Evolutionary conservation across 345 rosid species (phyloP), one percentile per base, ranked within the genome.

Genomic region (Eucalyptus pauciflora): DNA sequence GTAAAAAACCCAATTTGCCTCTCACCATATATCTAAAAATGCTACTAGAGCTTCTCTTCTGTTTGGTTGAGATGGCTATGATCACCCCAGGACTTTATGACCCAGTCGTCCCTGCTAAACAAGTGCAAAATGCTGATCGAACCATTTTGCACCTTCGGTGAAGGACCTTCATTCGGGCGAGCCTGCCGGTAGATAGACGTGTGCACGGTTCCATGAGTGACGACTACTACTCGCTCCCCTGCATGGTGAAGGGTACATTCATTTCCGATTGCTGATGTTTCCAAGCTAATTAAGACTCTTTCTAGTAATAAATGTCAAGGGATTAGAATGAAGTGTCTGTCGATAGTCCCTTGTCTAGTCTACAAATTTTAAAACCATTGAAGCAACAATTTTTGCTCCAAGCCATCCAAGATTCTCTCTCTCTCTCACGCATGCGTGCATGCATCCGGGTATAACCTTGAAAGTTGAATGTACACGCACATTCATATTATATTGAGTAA

Each of bases 121-220:
- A 64, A 64, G 76, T 64, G 76, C 76, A 64, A 64, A 64, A 64
- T 64, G 76, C 76, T 64, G 37, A 64, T 85, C 15, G 99, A 96
- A 86, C 95, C 92, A 56, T 96, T 97, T 46, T 92, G 90, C 29
- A 97, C 89, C 89, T 93, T 96, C 62, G 94, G 95, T 14, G 37
- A 17, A 41, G 87, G 85, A n/a, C 76, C 18, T 87, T 88, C 92
- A 33, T 90, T 92, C 76, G 98, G 96, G 94, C 95, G 90, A 90
- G 97, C 97, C 60, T 94, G 91, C 91, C 91, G 90, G 87, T 93
- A 90, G 10, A 97, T 94, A 46, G 96, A 89, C 92, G 97, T 91
- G 87, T 95, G 93, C 16, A 93, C 94, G 87, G 98, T 97, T 46
- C 98, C 98, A 89, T 96, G 98, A 89, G 95, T 92, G 54, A 96